A percentile compares a stretch with the other conserved stretches of the same genome.
phyloP scores from a whole-genome alignment of 805 yeast genomes.

The Wickerhamiella allomyrinae region DNA sequence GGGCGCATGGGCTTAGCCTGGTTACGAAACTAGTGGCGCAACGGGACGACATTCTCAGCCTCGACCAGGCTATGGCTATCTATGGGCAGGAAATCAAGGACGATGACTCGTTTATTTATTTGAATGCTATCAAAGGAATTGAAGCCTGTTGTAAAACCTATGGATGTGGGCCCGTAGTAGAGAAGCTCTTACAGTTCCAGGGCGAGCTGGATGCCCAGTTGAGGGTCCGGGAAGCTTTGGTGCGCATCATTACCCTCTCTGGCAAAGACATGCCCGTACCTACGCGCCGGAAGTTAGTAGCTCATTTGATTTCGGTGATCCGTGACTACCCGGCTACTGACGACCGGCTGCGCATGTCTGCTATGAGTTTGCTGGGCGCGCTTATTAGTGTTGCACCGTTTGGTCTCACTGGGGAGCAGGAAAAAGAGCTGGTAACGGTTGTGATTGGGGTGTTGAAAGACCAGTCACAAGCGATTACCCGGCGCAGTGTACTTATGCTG shows the following conservation, averaged over 20 bases:
- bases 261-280: constrained; percentile 36
- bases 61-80: constrained; percentile 43
- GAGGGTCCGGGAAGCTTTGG: constrained; percentile 68
- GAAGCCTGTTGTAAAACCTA: constrained; percentile 41
- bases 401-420: constrained; percentile 31
- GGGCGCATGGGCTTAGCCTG: constrained; percentile 70
- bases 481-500: constrained; percentile 63
- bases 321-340: constrained; percentile 27
- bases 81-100: constrained; percentile 56
- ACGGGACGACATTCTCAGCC: constrained; percentile 34
- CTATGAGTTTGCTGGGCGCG: constrained; percentile 72
- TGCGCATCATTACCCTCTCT: constrained; percentile 39
- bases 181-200: constrained; percentile 26
- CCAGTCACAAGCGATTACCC: constrained; percentile 36
- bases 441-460: constrained; percentile 52
- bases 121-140: constrained; percentile 72
- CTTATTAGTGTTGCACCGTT: constrained; percentile 45
- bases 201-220: constrained; percentile 50
- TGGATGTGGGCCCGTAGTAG: constrained; percentile 26
- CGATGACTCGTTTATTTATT: constrained; percentile 73
- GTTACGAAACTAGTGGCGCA: constrained; percentile 40
- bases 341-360: constrained; percentile 60
- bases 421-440: constrained; percentile 56
- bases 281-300: constrained; percentile 1
- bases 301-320: constrained; percentile 7